A percentile compares a stretch with the other conserved stretches of the same genome.
phyloP scores from a whole-genome alignment of 1,284 basidiomycete genomes.

The Boletus smithii region DNA sequence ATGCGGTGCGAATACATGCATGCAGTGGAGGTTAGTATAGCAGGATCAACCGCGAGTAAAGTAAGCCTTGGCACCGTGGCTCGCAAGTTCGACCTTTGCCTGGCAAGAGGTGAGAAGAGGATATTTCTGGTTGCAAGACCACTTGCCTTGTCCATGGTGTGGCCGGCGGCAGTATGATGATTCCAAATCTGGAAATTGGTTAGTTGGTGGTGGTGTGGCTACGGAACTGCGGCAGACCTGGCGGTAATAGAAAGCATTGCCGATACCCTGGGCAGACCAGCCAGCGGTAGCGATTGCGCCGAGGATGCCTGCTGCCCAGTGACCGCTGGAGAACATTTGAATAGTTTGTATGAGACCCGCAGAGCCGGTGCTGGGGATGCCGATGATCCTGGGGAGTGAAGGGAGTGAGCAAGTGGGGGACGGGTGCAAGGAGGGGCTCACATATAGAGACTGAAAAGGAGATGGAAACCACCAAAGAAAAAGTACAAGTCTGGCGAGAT shows the following conservation, averaged over 20 bases:
- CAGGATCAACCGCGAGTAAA: conserved; percentile 67
- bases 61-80: conserved; percentile 84
- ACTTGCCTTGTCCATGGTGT: conserved; percentile 76
- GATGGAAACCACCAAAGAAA: conserved; percentile 91
- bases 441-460: conserved; percentile 88
- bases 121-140: not conserved
- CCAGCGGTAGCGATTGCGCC: conserved; percentile 79
- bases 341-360: conserved; percentile 95
- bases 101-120: conserved; percentile 32
- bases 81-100: conserved; percentile 84
- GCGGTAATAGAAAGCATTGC: conserved; percentile 80
- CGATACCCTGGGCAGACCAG: conserved; percentile 84
- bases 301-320: conserved; percentile 74
- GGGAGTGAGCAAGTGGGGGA: conserved; percentile 21
- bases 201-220: conserved; percentile 6
- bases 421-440: conserved; percentile 37
- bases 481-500: conserved; percentile 80
- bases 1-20: conserved; percentile 22
- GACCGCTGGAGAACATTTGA: conserved; percentile 61
- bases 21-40: conserved; percentile 7
- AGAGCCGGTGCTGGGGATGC: conserved; percentile 88
- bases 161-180: conserved; percentile 80
- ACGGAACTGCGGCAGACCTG: conserved; percentile 46
- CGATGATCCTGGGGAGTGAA: conserved; percentile 68
- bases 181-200: conserved; percentile 65